A percentile compares a stretch with the other conserved stretches of the same genome.
Evolutionary conservation across 495 filamentous ascomycete genomes (phyloP).

Genomic region (Talaromyces proteolyticus): DNA sequence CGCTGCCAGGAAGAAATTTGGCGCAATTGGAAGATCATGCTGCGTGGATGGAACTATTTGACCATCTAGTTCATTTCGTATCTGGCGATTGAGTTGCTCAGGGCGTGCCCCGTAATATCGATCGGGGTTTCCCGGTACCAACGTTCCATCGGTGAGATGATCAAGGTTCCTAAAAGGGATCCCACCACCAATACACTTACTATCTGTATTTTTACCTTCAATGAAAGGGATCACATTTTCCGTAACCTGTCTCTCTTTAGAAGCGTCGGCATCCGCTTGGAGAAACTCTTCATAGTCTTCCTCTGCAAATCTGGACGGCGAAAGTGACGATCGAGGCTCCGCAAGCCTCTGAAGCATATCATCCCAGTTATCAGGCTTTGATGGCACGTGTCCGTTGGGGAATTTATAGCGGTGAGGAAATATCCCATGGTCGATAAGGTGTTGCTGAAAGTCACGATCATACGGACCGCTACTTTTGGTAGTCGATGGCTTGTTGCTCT

Average conservation of each 20-base stretch:
- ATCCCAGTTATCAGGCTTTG: slow-evolving; percentile 12
- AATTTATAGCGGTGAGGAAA: slow-evolving; percentile 15
- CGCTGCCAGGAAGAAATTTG: slow-evolving; percentile 37
- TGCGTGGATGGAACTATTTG: slow-evolving; percentile 32
- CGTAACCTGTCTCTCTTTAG: background rate
- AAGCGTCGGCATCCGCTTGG: slow-evolving; percentile 8
- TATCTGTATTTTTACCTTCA: slow-evolving; percentile 16
- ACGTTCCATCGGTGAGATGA: slow-evolving; percentile 18
- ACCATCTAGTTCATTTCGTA: slow-evolving; percentile 12
- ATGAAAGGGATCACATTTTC: slow-evolving; percentile 17
- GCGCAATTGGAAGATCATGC: slow-evolving; percentile 22
- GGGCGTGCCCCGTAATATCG: slow-evolving; percentile 10
- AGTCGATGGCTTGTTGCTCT: background rate
- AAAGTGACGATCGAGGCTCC: slow-evolving; percentile 19
- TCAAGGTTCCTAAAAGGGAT: slow-evolving; percentile 26
- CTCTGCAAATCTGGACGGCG: slow-evolving; percentile 17
- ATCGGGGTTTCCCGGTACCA: slow-evolving; percentile 9
- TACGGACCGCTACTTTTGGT: slow-evolving; percentile 11
- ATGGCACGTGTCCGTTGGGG: slow-evolving; percentile 1
- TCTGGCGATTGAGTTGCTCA: slow-evolving; percentile 11
- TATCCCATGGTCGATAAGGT: slow-evolving; percentile 24
- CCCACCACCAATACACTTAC: slow-evolving; percentile 10
- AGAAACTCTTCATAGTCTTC: slow-evolving; percentile 13
- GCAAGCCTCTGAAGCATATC: slow-evolving; percentile 9
- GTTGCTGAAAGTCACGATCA: slow-evolving; percentile 23